phyloP scores from a whole-genome alignment of 2,329 filamentous ascomycete species.

The Alternaria novae-zelandiae region DNA sequence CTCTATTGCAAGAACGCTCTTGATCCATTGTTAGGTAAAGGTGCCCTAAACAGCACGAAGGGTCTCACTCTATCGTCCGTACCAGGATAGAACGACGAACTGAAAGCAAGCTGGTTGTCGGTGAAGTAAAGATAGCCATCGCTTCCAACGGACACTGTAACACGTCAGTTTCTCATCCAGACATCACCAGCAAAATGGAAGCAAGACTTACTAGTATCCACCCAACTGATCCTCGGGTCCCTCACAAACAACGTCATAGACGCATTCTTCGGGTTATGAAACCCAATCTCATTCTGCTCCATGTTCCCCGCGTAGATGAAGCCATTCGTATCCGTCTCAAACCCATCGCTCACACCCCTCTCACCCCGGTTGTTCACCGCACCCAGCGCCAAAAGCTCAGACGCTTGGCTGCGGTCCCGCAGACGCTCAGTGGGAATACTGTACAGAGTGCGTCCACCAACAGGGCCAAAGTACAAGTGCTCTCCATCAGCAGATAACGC shows the following conservation, averaged over 20 bases:
- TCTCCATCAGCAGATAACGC: constrained; percentile 57
- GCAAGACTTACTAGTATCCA: constrained; percentile 52
- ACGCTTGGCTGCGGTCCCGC: constrained; percentile 45
- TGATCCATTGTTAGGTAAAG: constrained; percentile 52
- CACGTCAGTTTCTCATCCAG: background rate
- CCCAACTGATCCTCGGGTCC: constrained; percentile 58
- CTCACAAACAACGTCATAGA: constrained; percentile 53
- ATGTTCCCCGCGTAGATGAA: constrained; percentile 59
- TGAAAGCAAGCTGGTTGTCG: constrained; percentile 57
- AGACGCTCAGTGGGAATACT: constrained; percentile 54
- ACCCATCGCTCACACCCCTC: constrained; percentile 59
- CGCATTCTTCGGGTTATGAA: constrained; percentile 56
- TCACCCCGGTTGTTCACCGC: constrained; percentile 54
- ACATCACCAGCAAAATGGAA: background rate
- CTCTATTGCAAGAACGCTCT: constrained; percentile 41
- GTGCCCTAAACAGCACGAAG: constrained; percentile 52
- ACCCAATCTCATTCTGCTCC: constrained; percentile 51
- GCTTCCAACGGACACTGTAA: constrained; percentile 45
- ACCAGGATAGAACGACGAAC: constrained; percentile 48
- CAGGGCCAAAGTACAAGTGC: constrained; percentile 55
- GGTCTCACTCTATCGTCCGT: constrained; percentile 53
- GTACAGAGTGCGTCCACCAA: constrained; percentile 55
- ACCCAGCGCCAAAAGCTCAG: constrained; percentile 54
- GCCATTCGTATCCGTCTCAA: constrained; percentile 60
- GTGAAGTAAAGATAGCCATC: constrained; percentile 63